phyloP scores from a whole-genome alignment of 1,139 yeast species.

The Protomyces arabidopsidicola region DNA sequence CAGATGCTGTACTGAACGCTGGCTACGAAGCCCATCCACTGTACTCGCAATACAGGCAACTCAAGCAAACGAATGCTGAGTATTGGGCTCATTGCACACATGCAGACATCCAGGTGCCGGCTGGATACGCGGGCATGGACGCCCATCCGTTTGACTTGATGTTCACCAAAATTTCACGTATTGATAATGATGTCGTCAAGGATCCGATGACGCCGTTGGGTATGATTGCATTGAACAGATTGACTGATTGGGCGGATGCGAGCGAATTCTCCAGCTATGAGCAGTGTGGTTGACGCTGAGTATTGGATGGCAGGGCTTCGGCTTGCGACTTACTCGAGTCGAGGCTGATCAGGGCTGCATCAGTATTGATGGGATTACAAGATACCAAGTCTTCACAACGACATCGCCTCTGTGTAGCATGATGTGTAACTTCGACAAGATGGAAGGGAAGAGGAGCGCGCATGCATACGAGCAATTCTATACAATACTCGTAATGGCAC shows the following conservation, averaged over 20 bases:
- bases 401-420: too few species aligned
- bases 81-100: constrained; percentile 6
- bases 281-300: not conserved
- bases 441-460: too few species aligned
- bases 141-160: constrained; percentile 17
- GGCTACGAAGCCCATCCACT: constrained; percentile 19
- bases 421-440: too few species aligned
- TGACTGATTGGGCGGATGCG: constrained; percentile 15
- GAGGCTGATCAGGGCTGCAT: too few species aligned
- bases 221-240: not conserved
- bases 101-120: not conserved
- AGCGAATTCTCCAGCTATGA: constrained; percentile 17
- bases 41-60: not conserved
- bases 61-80: not conserved
- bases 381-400: too few species aligned
- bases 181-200: not conserved
- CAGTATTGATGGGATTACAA: too few species aligned
- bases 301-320: not conserved
- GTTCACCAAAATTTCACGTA: constrained; percentile 2
- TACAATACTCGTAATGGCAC: too few species aligned
- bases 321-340: too few species aligned
- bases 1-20: constrained; percentile 3
- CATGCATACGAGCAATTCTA: too few species aligned
- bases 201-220: constrained; percentile 1
- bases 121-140: constrained; percentile 3